Percentiles rank a stretch among this genome's conserved stretches.
phyloP scores from a whole-genome alignment of 108 stramenopile genomes.

The Pseudonitzschia multiseries region DNA sequence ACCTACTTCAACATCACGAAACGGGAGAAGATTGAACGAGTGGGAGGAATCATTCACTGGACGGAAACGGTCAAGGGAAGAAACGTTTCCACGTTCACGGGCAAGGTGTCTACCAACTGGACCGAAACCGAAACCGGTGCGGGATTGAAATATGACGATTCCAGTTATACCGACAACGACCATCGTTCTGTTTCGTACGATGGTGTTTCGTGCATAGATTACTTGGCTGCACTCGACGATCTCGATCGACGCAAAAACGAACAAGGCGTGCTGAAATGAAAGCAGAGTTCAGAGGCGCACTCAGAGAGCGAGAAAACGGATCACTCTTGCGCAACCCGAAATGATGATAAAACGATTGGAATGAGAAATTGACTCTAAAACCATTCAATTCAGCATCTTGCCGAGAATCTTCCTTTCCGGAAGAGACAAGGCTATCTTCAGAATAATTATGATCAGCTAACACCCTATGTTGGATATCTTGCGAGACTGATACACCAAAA shows the following conservation, averaged over 20 bases:
- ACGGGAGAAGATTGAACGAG: slow-evolving; percentile 1
- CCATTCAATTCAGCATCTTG: too few relatives aligned
- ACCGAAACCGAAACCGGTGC: neutral
- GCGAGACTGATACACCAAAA: too few relatives aligned
- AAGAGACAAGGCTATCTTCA: too few relatives aligned
- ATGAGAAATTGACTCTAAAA: too few relatives aligned
- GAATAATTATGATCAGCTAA: too few relatives aligned
- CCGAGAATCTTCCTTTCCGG: too few relatives aligned
- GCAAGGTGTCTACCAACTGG: neutral
- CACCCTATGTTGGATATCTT: too few relatives aligned
- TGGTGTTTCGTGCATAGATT: slow-evolving; percentile 12
- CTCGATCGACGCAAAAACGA: neutral
- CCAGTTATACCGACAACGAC: neutral
- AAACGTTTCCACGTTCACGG: neutral
- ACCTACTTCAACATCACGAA: slow-evolving; percentile 10
- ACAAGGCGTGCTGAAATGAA: neutral
- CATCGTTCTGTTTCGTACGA: neutral
- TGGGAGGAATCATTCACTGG: slow-evolving; percentile 11
- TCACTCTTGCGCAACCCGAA: too few relatives aligned
- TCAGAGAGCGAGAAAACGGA: too few relatives aligned
- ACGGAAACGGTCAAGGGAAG: neutral
- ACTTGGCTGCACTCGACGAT: neutral
- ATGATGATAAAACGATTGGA: too few relatives aligned
- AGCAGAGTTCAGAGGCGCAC: too few relatives aligned
- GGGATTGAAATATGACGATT: neutral